These are phyloP conservation scores for Microthlaspi erraticum DNA, from an alignment of 345 rosid species.

Conservation along the genomic window DNA sequence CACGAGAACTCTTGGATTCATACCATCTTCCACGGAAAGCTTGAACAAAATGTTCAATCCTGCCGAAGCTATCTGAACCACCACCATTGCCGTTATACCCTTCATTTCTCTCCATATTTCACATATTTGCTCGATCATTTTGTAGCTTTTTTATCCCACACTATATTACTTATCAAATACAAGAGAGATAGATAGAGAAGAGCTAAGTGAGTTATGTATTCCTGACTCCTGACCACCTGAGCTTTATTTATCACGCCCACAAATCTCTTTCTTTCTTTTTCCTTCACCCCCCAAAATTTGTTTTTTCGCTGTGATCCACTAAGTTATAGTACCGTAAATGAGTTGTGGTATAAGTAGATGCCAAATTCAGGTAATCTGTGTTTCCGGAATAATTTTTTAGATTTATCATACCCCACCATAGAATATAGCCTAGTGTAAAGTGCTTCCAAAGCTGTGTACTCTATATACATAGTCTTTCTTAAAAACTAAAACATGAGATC, in stretches of 20 bases:
- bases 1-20: conserved; percentile 45
- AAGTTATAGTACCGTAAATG: conserved; percentile 23
- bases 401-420: conserved; percentile 24
- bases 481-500: not conserved
- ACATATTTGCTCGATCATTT: conserved; percentile 32
- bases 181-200: not conserved
- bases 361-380: conserved; percentile 12
- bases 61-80: conserved; percentile 44
- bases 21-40: conserved; percentile 47
- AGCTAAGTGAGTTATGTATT: not conserved
- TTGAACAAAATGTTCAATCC: conserved; percentile 49
- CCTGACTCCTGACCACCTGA: conserved; percentile 13
- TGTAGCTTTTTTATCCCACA: not conserved
- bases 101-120: conserved; percentile 39
- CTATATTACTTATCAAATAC: not conserved
- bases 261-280: not conserved
- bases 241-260: conserved; percentile 35
- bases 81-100: conserved; percentile 44
- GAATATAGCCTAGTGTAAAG: not conserved
- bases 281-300: not conserved
- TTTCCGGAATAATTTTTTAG: conserved; percentile 21
- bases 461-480: not conserved
- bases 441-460: not conserved
- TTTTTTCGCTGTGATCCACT: conserved; percentile 31
- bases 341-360: conserved; percentile 22